Percentiles rank a stretch among this genome's conserved stretches.
phyloP scores from a whole-genome alignment of 306 rosid species.

The Leucaena leucocephala region DNA sequence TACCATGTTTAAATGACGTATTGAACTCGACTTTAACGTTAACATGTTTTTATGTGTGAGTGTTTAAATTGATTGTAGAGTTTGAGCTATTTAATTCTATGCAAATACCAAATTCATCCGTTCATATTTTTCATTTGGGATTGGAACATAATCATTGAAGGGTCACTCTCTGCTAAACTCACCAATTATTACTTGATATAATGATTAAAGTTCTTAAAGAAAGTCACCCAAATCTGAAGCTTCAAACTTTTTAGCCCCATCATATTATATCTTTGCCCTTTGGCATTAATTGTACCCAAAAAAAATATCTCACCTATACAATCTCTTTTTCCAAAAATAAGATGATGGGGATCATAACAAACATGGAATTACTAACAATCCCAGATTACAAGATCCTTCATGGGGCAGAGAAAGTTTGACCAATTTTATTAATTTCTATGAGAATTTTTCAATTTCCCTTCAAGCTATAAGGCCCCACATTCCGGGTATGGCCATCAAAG shows the following conservation, averaged over 20 bases:
- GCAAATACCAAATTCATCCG: not conserved
- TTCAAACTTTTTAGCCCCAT: not conserved
- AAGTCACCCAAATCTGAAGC: not conserved
- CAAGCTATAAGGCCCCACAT: slow-evolving; percentile 11
- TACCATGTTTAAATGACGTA: no score
- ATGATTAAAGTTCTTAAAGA: not conserved
- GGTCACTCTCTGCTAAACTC: not conserved
- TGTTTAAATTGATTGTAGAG: no score
- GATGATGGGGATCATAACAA: slow-evolving; percentile 47
- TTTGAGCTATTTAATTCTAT: not conserved
- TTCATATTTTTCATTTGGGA: not conserved
- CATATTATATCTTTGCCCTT: slow-evolving; percentile 1
- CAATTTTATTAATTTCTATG: slow-evolving; percentile 17
- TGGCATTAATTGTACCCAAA: slow-evolving; percentile 36
- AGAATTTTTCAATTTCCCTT: slow-evolving; percentile 20
- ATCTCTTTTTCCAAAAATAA: slow-evolving; percentile 48
- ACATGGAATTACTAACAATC: slow-evolving; percentile 44
- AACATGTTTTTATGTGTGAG: no score
- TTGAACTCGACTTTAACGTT: no score
- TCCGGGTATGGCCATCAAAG: not conserved
- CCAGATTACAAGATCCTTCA: slow-evolving; percentile 46
- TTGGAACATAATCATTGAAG: not conserved
- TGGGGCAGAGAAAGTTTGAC: slow-evolving; percentile 42
- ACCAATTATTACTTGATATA: not conserved
- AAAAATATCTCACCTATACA: slow-evolving; percentile 46